A percentile compares a stretch with the other conserved stretches of the same genome.
Conservation (phyloP, 768 basidiomycete genomes). For the Boletellus sp. region DNA sequence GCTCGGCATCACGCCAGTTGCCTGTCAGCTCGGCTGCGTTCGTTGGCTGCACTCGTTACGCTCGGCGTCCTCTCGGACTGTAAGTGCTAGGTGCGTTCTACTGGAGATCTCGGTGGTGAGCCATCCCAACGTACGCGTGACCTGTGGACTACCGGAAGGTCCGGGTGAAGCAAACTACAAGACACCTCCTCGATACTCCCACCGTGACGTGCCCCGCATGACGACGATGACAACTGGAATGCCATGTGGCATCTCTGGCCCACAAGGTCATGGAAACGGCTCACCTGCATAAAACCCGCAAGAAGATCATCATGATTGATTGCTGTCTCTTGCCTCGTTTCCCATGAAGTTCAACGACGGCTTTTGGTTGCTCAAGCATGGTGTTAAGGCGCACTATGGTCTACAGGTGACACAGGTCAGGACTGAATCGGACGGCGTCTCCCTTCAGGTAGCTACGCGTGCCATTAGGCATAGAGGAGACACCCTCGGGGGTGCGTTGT, state of each 20-base stretch:
- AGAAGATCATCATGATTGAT: background rate
- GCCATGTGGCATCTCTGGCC: background rate
- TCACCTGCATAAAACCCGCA: background rate
- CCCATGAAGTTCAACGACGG: conserved; percentile 73
- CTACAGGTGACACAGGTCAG: conserved; percentile 55
- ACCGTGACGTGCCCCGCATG: conserved; percentile 4
- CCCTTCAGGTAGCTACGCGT: conserved; percentile 57
- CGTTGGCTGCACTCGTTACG: too few relatives aligned
- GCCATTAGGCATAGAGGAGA: conserved; percentile 62
- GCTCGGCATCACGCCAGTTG: too few relatives aligned
- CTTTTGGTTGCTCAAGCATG: conserved; percentile 64
- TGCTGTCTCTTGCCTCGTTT: background rate
- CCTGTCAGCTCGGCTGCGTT: too few relatives aligned
- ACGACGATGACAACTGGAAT: background rate
- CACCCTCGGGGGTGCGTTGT: conserved; percentile 49
- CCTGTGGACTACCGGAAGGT: too few relatives aligned
- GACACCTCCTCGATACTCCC: too few relatives aligned
- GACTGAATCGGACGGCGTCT: conserved; percentile 44
- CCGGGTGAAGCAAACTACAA: too few relatives aligned
- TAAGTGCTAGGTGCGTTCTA: too few relatives aligned
- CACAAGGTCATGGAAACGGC: background rate
- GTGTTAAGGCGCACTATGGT: conserved; percentile 57
- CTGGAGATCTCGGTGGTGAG: too few relatives aligned
- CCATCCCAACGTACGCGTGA: too few relatives aligned
- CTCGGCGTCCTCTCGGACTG: too few relatives aligned